phyloP scores from a whole-genome alignment of 345 rosid species.

The Lagerstroemia speciosa region DNA sequence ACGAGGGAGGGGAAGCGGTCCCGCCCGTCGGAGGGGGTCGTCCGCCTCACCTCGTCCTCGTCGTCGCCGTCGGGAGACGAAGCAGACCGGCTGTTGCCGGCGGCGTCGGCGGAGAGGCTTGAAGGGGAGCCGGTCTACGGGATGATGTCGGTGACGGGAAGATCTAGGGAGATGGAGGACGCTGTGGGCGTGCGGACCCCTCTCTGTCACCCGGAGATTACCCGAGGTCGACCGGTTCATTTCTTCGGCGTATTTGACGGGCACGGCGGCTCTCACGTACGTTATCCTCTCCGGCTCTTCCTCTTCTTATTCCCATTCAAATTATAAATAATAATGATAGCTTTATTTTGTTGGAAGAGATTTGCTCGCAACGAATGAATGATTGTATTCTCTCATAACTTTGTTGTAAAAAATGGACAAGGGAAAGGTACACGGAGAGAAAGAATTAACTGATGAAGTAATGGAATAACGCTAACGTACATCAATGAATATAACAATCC shows the following conservation, averaged over 20 bases:
- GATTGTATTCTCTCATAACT: background rate
- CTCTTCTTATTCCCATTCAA: too few relatives aligned
- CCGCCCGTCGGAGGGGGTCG: conserved; percentile 11
- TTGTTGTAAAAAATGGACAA: background rate
- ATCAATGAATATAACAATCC: background rate
- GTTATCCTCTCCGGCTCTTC: background rate
- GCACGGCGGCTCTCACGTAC: conserved; percentile 65
- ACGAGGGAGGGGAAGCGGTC: conserved; percentile 18
- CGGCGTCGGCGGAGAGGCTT: background rate
- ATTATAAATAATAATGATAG: too few relatives aligned
- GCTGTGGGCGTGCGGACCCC: conserved; percentile 28
- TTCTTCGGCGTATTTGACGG: conserved; percentile 82
- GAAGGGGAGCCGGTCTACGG: conserved; percentile 38
- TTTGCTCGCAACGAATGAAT: background rate
- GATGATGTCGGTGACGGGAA: conserved; percentile 44
- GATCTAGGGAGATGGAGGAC: conserved; percentile 61
- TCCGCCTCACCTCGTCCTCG: conserved; percentile 1
- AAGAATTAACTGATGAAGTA: too few relatives aligned
- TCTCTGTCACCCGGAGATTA: conserved; percentile 39
- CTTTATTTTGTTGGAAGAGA: too few relatives aligned
- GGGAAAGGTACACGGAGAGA: background rate
- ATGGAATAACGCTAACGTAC: too few relatives aligned
- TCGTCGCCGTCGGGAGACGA: conserved; percentile 9
- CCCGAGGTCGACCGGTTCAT: conserved; percentile 46
- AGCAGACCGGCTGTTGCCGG: background rate